phyloP scores from a whole-genome alignment of 805 yeast species.

The Candida takata region DNA sequence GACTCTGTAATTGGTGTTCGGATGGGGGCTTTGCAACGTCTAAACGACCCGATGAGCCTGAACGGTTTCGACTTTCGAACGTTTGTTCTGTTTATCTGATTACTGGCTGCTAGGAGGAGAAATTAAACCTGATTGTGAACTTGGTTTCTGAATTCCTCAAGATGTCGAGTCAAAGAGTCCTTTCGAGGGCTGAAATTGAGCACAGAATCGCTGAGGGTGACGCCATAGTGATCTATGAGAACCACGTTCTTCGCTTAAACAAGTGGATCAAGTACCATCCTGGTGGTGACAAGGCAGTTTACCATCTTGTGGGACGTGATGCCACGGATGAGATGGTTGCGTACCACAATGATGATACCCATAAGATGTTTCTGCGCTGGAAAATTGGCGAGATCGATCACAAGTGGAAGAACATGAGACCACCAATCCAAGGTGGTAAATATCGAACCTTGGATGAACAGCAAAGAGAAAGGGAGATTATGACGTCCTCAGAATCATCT shows the following conservation, averaged over 20 bases:
- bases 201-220: conserved; percentile 60
- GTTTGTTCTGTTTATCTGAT: too few relatives aligned
- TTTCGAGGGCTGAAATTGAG: conserved; percentile 43
- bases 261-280: conserved; percentile 73
- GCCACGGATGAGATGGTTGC: conserved; percentile 90
- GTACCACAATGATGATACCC: conserved; percentile 62
- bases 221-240: conserved; percentile 58
- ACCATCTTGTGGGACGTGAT: conserved; percentile 82
- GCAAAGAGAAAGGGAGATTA: neutral
- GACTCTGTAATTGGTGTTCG: too few relatives aligned
- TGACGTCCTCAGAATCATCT: neutral
- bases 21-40: too few relatives aligned
- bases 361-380: conserved; percentile 44
- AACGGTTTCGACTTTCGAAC: too few relatives aligned
- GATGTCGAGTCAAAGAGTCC: conserved; percentile 15
- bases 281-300: conserved; percentile 81
- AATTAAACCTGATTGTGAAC: too few relatives aligned
- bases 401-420: conserved; percentile 68
- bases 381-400: conserved; percentile 57
- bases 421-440: conserved; percentile 83
- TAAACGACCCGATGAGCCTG: too few relatives aligned
- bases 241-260: conserved; percentile 54
- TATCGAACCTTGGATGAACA: conserved; percentile 30
- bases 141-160: too few relatives aligned
- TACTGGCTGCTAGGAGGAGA: too few relatives aligned